phyloP scores from a whole-genome alignment of 768 basidiomycete species.

The Rhizopogon sp. region DNA sequence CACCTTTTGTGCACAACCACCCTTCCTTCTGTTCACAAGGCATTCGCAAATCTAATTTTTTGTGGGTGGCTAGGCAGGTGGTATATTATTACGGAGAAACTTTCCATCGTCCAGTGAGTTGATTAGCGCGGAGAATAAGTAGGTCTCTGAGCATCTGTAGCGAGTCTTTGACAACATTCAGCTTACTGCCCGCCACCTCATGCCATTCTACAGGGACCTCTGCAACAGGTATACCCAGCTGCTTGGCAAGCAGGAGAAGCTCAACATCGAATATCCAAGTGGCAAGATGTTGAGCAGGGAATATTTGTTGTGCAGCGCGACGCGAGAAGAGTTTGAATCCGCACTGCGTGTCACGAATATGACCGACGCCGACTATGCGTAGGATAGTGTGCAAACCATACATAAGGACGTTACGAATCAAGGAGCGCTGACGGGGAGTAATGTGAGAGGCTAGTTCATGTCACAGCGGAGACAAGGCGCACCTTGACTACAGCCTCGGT shows the following conservation, averaged over 20 bases:
- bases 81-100: slow-evolving; percentile 22
- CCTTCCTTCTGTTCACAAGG: too few species aligned
- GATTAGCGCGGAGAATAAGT: slow-evolving; percentile 78
- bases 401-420: slow-evolving; percentile 90
- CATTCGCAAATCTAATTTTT: neutral
- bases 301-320: slow-evolving; percentile 72
- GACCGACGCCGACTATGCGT: slow-evolving; percentile 82
- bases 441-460: neutral
- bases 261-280: slow-evolving; percentile 99
- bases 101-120: slow-evolving; percentile 75
- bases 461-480: slow-evolving; percentile 12
- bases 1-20: too few species aligned
- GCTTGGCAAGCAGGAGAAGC: slow-evolving; percentile 78
- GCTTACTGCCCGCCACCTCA: slow-evolving; percentile 89
- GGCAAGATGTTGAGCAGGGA: slow-evolving; percentile 80
- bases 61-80: slow-evolving; percentile 2
- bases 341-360: slow-evolving; percentile 93
- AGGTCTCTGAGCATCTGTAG: slow-evolving; percentile 88
- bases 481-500: slow-evolving; percentile 95
- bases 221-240: slow-evolving; percentile 68
- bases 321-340: slow-evolving; percentile 97
- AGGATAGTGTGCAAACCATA: slow-evolving; percentile 88
- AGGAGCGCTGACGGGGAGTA: slow-evolving; percentile 56
- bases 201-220: slow-evolving; percentile 93
- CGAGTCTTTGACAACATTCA: slow-evolving; percentile 79